Percentiles rank a stretch among this genome's conserved stretches.
phyloP scores from a whole-genome alignment of 2,329 filamentous ascomycete genomes.

The Ilyonectria sp. region DNA sequence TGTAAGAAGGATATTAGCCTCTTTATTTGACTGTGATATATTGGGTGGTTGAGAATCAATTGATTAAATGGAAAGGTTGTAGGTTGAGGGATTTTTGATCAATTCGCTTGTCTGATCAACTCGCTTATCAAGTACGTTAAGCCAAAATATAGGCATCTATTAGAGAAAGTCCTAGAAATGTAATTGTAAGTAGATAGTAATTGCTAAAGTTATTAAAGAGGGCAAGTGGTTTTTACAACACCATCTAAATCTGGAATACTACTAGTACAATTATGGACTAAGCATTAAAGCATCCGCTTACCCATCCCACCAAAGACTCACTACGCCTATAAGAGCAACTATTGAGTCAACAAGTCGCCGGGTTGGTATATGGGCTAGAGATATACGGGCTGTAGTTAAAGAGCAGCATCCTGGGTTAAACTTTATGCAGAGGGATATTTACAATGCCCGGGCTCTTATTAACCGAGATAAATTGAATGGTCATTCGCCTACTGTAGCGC shows the following conservation, averaged over 20 bases:
- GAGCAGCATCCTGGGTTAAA: constrained; percentile 27
- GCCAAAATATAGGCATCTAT: no score
- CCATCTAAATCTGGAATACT: constrained; percentile 5
- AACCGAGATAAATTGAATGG: constrained; percentile 35
- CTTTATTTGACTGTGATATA: no score
- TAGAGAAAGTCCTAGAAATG: no score
- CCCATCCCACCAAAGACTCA: constrained; percentile 28
- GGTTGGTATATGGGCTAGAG: constrained; percentile 31
- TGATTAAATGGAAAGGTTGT: no score
- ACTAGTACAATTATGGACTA: background rate
- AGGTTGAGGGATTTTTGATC: no score
- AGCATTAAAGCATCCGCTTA: constrained; percentile 25
- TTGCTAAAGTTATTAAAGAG: constrained; percentile 1
- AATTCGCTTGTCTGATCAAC: no score
- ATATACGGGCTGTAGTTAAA: constrained; percentile 33
- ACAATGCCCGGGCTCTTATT: constrained; percentile 32
- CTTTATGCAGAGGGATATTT: constrained; percentile 34
- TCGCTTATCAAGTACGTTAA: no score
- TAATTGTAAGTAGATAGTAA: no score
- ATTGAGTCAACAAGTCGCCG: constrained; percentile 32
- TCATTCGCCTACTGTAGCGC: constrained; percentile 27
- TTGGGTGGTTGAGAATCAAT: no score
- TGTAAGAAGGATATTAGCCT: no score
- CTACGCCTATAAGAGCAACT: constrained; percentile 25
- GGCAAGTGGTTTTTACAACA: constrained; percentile 9